Evolutionary conservation across 371 early-diverging fungal species (phyloP), one percentile per base, ranked within the genome.

Genomic region (Apophysomyces elegans): DNA sequence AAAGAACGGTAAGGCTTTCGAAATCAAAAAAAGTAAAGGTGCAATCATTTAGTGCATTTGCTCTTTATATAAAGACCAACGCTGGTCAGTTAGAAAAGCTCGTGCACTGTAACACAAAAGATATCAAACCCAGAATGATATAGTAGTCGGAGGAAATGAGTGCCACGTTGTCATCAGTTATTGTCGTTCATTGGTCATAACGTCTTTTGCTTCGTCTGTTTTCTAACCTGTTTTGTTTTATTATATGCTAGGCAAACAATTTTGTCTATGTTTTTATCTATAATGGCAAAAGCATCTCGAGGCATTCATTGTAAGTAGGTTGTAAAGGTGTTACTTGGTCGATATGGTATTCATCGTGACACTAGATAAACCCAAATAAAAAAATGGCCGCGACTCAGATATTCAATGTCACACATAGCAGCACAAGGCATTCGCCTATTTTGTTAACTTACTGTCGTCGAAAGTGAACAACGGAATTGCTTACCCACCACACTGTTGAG

Each of bases 401-500:
- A 44, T 43, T 26, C 43, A 60, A 41, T 60, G 60, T 60, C 60
- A 41, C 43, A 60, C 60, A 60, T 8, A 43, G 4, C 32, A 37
- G 12, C 43, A 60, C 43, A 41, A 50, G 54, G 54, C 54, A 50
- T 21, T 39, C 60, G 16, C 32, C 44, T 8, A 16, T 60, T 60
- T 60, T 60, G 32, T 47, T 26, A 50, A 50, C 62, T 68, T 79
- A 79, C 79, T 63, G 47, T 66, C 16, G 58, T 59, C 8, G 75
- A 70, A 39, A 79, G 58, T 14, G 80, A 71, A 58, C 75, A 75
- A 21, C 69, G n/a, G 18, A 77, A 66, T 56, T 70, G 68, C 59
- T 63, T 64, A 38, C 79, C 79, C 37, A 79, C 58, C n/a, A 71
- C 72, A 65, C 72, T 72, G 36, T 80, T 73, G 37, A 80, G 65